Percentiles rank a stretch among this genome's conserved stretches.
phyloP scores from a whole-genome alignment of 2,329 filamentous ascomycete species.

The Ceratocystis cubensis region DNA sequence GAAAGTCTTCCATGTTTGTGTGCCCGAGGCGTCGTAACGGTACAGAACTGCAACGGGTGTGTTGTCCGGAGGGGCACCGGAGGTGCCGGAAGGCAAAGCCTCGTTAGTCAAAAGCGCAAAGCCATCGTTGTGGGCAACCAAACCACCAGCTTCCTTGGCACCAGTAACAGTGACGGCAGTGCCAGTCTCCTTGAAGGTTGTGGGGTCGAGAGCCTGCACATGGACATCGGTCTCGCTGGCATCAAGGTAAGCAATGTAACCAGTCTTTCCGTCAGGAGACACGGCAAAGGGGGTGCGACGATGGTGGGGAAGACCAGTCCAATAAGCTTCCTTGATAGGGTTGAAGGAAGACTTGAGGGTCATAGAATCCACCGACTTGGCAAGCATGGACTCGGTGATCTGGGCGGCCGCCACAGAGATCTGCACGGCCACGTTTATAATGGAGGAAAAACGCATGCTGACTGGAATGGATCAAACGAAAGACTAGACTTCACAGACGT shows the following conservation, averaged over 20 bases:
- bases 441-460: background rate
- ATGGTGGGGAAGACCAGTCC: conserved; percentile 49
- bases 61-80: conserved; percentile 28
- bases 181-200: conserved; percentile 42
- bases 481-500: background rate
- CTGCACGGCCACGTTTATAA: conserved; percentile 8
- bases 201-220: conserved; percentile 43
- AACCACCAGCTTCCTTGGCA: conserved; percentile 46
- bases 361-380: conserved; percentile 32
- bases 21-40: conserved; percentile 39
- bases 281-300: conserved; percentile 50
- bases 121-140: conserved; percentile 51
- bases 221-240: conserved; percentile 42
- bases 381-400: conserved; percentile 23
- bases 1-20: conserved; percentile 45
- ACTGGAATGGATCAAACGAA: background rate
- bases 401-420: conserved; percentile 9
- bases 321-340: conserved; percentile 47
- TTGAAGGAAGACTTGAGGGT: conserved; percentile 41
- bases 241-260: conserved; percentile 49
- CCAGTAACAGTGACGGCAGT: conserved; percentile 39
- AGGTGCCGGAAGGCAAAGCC: conserved; percentile 37
- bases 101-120: conserved; percentile 52
- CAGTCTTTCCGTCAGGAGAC: conserved; percentile 46
- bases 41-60: conserved; percentile 45